A percentile compares a stretch with the other conserved stretches of the same genome.
Conservation (phyloP, 345 rosid species). For the Angophora floribunda region DNA sequence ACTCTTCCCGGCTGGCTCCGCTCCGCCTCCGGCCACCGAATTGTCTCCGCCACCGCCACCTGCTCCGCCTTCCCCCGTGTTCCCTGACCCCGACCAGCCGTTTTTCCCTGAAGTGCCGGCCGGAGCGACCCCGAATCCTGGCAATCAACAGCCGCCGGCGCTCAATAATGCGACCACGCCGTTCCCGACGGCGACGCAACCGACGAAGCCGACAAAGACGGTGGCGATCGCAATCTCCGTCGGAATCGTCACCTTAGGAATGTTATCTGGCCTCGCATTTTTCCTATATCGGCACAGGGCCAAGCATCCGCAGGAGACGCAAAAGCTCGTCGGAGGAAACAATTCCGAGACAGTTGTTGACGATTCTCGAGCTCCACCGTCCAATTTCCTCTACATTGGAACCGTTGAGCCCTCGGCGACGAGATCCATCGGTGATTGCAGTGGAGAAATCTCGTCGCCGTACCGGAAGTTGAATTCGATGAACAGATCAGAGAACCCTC, state of each 20-base stretch:
- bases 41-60: conserved; percentile 31
- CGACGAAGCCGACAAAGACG: conserved; percentile 63
- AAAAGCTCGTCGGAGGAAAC: conserved; percentile 56
- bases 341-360: conserved; percentile 37
- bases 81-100: conserved; percentile 65
- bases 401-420: conserved; percentile 68
- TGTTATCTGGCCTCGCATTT: conserved; percentile 86
- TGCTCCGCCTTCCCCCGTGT: conserved; percentile 23
- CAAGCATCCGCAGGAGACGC: conserved; percentile 50
- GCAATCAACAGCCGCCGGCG: conserved; percentile 28
- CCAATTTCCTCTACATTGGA: conserved; percentile 81
- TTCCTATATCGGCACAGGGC: conserved; percentile 69
- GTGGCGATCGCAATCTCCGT: conserved; percentile 83
- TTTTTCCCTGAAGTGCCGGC: conserved; percentile 83
- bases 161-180: conserved; percentile 54
- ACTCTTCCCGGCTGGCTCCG: conserved; percentile 48
- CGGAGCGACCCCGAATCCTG: conserved; percentile 35
- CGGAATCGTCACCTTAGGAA: conserved; percentile 88
- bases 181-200: conserved; percentile 60
- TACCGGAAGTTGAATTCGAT: conserved; percentile 60
- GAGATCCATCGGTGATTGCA: conserved; percentile 18
- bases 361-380: conserved; percentile 46
- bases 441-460: conserved; percentile 45
- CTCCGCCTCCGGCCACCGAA: conserved; percentile 34
- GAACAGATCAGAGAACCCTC: conserved; percentile 54